Conservation (phyloP, 805 yeast genomes). For the Gaillardinia entomophila region DNA sequence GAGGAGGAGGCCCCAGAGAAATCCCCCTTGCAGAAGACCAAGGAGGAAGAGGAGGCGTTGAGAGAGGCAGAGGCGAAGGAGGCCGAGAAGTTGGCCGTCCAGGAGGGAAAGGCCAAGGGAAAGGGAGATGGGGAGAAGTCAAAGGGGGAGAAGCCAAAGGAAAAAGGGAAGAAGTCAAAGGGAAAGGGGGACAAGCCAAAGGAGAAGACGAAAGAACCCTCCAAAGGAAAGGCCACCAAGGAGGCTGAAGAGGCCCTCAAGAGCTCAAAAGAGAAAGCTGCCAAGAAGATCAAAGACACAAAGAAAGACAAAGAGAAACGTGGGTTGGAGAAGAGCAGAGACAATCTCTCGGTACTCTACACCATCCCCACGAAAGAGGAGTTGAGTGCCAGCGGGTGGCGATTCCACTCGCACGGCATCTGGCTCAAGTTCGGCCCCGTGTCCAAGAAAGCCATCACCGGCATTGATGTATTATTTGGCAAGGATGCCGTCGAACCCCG, state of each 20-base stretch:
- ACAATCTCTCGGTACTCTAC: constrained; percentile 10
- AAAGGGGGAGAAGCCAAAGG: constrained; percentile 2
- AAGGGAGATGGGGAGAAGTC: not conserved
- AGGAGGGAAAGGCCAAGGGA: not conserved
- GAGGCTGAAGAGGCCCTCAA: not conserved
- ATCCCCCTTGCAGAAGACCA: constrained; percentile 1
- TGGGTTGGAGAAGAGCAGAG: constrained; percentile 13
- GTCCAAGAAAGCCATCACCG: constrained; percentile 39
- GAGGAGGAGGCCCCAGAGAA: constrained; percentile 6
- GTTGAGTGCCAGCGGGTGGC: constrained; percentile 42
- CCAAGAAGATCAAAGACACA: not conserved
- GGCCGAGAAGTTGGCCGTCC: constrained; percentile 2
- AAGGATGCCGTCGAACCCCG: constrained; percentile 72
- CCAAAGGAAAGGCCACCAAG: not conserved
- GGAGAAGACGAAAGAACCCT: constrained; percentile 1
- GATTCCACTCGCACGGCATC: constrained; percentile 39
- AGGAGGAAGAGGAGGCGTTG: constrained; percentile 3
- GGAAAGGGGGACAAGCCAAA: constrained; percentile 2
- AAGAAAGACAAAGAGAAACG: constrained; percentile 5
- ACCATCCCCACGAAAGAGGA: constrained; percentile 31
- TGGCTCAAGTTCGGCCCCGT: constrained; percentile 55
- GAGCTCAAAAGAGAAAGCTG: not conserved
- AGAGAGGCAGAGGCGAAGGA: constrained; percentile 2
- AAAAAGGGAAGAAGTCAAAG: not conserved
- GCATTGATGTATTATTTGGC: constrained; percentile 68